These are phyloP conservation scores for Musa balbisiana DNA, from an alignment of 202 grass and related monocot species.

Conservation along the genomic window DNA sequence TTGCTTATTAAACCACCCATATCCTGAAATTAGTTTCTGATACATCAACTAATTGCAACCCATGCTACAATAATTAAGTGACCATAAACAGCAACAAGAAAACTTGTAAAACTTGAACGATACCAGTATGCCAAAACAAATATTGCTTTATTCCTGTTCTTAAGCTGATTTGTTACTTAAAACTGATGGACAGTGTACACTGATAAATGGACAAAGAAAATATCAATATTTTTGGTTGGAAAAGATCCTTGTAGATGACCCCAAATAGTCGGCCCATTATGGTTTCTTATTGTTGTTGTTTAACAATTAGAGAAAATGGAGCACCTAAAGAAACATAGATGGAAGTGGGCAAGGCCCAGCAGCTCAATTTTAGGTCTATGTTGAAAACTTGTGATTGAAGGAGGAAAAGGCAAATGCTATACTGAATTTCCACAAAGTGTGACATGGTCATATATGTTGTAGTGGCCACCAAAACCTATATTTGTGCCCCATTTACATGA, in stretches of 20 bases:
- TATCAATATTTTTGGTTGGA: too few species aligned
- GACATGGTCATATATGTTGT: neutral
- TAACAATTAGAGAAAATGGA: too few species aligned
- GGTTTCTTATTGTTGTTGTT: too few species aligned
- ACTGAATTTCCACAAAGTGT: neutral
- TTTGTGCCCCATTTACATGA: too few species aligned
- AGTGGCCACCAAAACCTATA: too few species aligned
- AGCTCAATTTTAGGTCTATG: neutral
- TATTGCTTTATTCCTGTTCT: neutral
- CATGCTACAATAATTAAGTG: neutral
- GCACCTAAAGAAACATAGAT: neutral
- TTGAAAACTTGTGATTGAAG: too few species aligned
- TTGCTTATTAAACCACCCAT: constrained; percentile 99
- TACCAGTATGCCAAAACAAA: neutral
- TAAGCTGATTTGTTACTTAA: neutral
- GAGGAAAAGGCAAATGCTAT: neutral
- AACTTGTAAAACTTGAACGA: neutral
- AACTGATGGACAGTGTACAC: neutral
- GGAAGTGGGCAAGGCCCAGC: neutral
- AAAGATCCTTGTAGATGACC: too few species aligned
- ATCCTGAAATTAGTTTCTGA: constrained; percentile 54
- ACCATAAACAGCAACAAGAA: neutral
- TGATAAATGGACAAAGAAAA: neutral
- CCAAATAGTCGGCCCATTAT: too few species aligned
- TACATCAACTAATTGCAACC: neutral